Conservation (phyloP, 371 early-diverging fungal species). For the Actinomucor elegans region DNA sequence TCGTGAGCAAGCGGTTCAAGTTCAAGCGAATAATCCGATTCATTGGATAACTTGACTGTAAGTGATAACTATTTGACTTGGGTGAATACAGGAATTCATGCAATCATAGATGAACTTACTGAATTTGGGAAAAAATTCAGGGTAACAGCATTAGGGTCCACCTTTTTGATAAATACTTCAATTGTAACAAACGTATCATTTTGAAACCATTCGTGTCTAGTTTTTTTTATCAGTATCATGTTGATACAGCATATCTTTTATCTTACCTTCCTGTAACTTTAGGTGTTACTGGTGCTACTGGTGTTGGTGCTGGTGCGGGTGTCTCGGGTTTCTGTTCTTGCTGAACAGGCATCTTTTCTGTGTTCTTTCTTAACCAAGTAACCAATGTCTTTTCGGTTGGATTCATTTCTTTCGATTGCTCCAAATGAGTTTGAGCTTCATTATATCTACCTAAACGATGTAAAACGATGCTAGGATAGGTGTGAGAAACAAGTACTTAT, state of each 20-base stretch:
- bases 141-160: conserved; percentile 63
- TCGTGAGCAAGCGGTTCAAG: conserved; percentile 80
- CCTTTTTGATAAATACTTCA: conserved; percentile 88
- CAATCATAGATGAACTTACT: conserved; percentile 28
- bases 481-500: neutral
- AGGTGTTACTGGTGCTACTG: neutral
- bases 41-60: conserved; percentile 72
- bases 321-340: neutral
- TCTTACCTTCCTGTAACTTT: conserved; percentile 6
- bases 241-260: too few relatives aligned
- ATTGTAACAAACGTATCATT: conserved; percentile 86
- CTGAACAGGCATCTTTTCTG: conserved; percentile 36
- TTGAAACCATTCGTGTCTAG: conserved; percentile 97
- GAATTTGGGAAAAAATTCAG: conserved; percentile 64
- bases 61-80: conserved; percentile 80
- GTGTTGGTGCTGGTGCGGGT: neutral
- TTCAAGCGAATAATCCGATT: conserved; percentile 79
- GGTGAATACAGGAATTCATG: too few relatives aligned
- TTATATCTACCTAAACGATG: conserved; percentile 49
- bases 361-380: conserved; percentile 58
- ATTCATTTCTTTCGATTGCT: conserved; percentile 50
- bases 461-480: conserved; percentile 46
- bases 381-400: conserved; percentile 55
- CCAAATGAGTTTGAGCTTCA: conserved; percentile 57
- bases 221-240: too few relatives aligned